Evolutionary conservation across 2,329 filamentous ascomycete genomes (phyloP), one percentile per base, ranked within the genome.

Genomic region (Aureobasidium sp.): DNA sequence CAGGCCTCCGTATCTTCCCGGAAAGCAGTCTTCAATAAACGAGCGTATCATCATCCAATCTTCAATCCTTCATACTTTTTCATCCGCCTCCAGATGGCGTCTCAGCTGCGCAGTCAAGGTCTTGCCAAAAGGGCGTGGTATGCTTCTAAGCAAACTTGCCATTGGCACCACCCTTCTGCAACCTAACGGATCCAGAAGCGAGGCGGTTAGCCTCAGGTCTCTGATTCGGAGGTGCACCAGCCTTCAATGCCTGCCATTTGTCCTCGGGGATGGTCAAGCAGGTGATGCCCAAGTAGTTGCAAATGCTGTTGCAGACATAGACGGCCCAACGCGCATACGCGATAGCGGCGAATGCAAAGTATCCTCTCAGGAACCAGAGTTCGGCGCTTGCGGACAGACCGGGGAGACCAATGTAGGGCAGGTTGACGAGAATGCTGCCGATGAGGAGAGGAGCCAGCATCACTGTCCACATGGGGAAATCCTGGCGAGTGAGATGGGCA

Each of bases 401-500:
- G 1, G 85, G 79, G 16, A 94, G 77, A 1, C 90, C 91, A 47
- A 97, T 72, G 50, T 83, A 81, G 5, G 93, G 93, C 61, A 96
- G 77, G 76, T 97, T 97, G 27, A 84, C 87, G 44, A 97, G 77
- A 1, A 93, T 70, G 7, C 91, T 92, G 59, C 94, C 94, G 55
- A 89, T 89, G 51, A 97, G 82, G 42, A 99, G 85, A 9, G 94
- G 94, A 37, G 84, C 85, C 41, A 97, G 81, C 83, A 97, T 89
- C 51, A 94, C 83, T 11, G 94, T 97, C 91, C 92, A 97, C 81
- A 90, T 95, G 1, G 94, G 94, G 76, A 97, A 99, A 3, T 93
- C 90, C 74, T 97, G 94, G 65, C 85, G 85, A 2, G 94, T 94
- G 58, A 99, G 81, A 75, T 99, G 94, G 2, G 94, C 93, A 21